phyloP scores from a whole-genome alignment of 2,329 filamentous ascomycete genomes.

The Phialophora verrucosa region DNA sequence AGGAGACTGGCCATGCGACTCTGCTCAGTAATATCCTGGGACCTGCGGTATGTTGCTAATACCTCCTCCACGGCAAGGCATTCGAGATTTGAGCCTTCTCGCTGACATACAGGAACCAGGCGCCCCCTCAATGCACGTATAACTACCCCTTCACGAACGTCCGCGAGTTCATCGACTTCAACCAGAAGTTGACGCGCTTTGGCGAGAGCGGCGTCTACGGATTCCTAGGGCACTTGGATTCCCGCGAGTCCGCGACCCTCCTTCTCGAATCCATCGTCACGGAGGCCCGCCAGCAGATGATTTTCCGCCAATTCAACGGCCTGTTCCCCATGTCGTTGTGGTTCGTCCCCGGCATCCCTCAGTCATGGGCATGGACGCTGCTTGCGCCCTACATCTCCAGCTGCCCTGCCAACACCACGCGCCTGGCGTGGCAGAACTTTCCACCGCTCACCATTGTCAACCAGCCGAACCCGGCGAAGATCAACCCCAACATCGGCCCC shows the following conservation, averaged over 20 bases:
- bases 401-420: slow-evolving; percentile 74
- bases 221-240: slow-evolving; percentile 78
- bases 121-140: slow-evolving; percentile 78
- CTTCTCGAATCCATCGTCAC: slow-evolving; percentile 49
- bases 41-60: no score
- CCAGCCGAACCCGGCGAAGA: slow-evolving; percentile 72
- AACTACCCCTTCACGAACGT: slow-evolving; percentile 73
- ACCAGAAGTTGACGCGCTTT: slow-evolving; percentile 81
- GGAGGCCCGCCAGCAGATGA: slow-evolving; percentile 79
- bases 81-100: not conserved
- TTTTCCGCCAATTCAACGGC: slow-evolving; percentile 19
- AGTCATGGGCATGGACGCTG: slow-evolving; percentile 83
- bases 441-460: slow-evolving; percentile 73
- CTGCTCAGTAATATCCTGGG: slow-evolving; percentile 77
- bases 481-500: slow-evolving; percentile 43
- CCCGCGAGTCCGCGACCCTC: slow-evolving; percentile 73
- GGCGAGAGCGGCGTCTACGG: slow-evolving; percentile 76
- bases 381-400: slow-evolving; percentile 35
- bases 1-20: slow-evolving; percentile 79
- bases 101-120: slow-evolving; percentile 3
- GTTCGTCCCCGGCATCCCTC: slow-evolving; percentile 79
- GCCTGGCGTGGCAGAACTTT: slow-evolving; percentile 84
- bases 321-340: slow-evolving; percentile 78
- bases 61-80: no score
- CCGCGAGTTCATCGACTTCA: slow-evolving; percentile 53